These are phyloP conservation scores for Mucor lusitanicus DNA, from an alignment of 371 early-diverging fungal genomes.

Conservation along the genomic window DNA sequence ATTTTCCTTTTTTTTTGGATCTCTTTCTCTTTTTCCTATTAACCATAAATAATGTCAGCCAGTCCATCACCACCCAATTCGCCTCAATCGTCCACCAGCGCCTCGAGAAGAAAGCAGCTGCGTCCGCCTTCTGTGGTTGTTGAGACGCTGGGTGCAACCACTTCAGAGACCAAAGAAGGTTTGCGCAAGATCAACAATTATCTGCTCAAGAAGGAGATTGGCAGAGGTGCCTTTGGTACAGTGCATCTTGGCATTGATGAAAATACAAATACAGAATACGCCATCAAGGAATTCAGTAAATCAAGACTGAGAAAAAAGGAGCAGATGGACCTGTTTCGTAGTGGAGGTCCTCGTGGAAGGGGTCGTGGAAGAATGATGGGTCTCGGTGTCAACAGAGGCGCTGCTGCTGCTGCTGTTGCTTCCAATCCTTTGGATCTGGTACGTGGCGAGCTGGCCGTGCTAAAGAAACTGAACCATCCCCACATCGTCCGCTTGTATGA, in stretches of 20 bases:
- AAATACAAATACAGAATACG: conserved; percentile 58
- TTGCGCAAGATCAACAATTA: conserved; percentile 81
- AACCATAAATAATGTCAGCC: conserved; percentile 5
- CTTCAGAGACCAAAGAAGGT: conserved; percentile 71
- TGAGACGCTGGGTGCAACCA: conserved; percentile 73
- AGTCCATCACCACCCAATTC: conserved; percentile 8
- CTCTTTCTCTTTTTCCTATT: not conserved
- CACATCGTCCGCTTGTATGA: conserved; percentile 90
- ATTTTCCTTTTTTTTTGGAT: not conserved
- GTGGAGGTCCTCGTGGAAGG: conserved; percentile 39
- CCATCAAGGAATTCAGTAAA: conserved; percentile 93
- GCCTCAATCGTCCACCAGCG: conserved; percentile 6
- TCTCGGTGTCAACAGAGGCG: conserved; percentile 28
- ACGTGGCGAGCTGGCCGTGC: conserved; percentile 89
- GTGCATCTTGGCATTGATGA: conserved; percentile 80
- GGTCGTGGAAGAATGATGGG: conserved; percentile 39
- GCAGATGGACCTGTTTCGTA: conserved; percentile 58
- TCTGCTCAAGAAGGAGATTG: conserved; percentile 71
- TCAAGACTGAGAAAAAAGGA: conserved; percentile 76
- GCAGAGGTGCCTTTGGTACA: conserved; percentile 88
- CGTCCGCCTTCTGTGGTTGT: conserved; percentile 54
- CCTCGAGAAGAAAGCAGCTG: conserved; percentile 9
- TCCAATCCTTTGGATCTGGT: conserved; percentile 83
- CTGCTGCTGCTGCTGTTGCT: not conserved
- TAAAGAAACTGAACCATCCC: conserved; percentile 89